phyloP scores from a whole-genome alignment of 192 early-diverging fungal species.

The Linnemannia exigua region DNA sequence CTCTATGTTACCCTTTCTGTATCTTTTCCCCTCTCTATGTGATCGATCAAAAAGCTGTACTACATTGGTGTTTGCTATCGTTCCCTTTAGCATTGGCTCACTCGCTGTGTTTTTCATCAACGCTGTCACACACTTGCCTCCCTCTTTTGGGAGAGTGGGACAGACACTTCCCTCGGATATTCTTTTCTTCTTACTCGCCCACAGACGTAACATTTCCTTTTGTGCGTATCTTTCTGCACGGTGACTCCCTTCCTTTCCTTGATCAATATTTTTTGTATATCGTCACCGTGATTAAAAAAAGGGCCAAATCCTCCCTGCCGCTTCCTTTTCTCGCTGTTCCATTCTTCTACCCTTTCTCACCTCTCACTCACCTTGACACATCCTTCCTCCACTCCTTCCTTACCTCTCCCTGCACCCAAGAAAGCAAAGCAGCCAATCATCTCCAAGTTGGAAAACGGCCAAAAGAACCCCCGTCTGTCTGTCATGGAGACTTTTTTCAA shows the following conservation, averaged over 20 bases:
- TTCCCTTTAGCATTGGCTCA: not conserved
- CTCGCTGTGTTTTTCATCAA: not conserved
- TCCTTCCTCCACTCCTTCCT: not conserved
- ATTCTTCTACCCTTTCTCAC: not conserved
- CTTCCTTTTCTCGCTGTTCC: not conserved
- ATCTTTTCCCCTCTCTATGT: not conserved
- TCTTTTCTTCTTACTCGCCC: not conserved
- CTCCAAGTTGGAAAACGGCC: not conserved
- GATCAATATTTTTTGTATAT: not conserved
- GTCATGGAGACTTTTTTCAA: constrained; percentile 1
- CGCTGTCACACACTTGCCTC: not conserved
- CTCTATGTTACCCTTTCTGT: not conserved
- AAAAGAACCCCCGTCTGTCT: not conserved
- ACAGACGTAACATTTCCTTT: not conserved
- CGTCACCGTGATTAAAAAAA: not conserved
- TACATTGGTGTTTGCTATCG: not conserved
- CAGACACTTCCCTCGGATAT: not conserved
- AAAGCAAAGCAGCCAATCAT: not conserved
- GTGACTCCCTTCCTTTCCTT: not conserved
- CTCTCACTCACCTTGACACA: not conserved
- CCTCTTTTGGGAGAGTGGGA: not conserved
- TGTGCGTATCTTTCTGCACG: not conserved
- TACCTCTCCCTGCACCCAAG: not conserved
- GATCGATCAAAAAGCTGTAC: not conserved
- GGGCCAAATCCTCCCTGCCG: not conserved